Evolutionary conservation across 225 moss, liverwort and hornwort species (phyloP), one percentile per base, ranked within the genome.

Genomic region (Polytrichum commune): DNA sequence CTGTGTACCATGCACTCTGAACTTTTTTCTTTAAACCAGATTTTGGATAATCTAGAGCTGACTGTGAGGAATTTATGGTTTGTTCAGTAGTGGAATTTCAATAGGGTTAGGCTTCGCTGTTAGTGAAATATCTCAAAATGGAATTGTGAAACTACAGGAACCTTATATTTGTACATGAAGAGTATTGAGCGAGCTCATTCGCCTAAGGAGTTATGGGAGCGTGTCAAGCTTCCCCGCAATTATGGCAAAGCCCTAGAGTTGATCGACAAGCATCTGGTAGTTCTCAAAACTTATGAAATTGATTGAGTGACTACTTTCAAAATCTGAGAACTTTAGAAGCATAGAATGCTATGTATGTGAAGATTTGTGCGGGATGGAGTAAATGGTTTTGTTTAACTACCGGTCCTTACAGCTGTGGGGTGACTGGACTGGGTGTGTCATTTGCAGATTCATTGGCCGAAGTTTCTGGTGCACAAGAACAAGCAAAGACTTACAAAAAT

Each of bases 131-230:
- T 16, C 46, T 46, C 46, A 46, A 35, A 35, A 46, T 46, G 46
- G 58, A 20, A 58, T 58, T 20, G 29, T 33, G 68, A 57, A 24
- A 67, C 53, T 26, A 29, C 71, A 97, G 96, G 96, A 7, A 80
- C 86, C 67, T 73, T 97, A n/a, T 97, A 97, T 71, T 85, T 97
- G 72, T 97, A 97, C 55, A 97, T 97, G 93, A 97, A 97, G 88
- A 89, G 88, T 53, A 93, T 97, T 77, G 96, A 97, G 66, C 78
- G 96, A 74, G 82, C 93, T 20, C 92, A 92, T 75, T 74, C 93
- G 56, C 96, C 96, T 19, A 97, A 91, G 72, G 86, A 97, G 63
- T 79, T 97, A 22, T 97, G 93, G 96, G 96, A 97, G 86, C 85
- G 96, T 72, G 85, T 92, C 18, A 97, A 93, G 57, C 78, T 97